Evolutionary conservation across 305 asterid species (phyloP), one percentile per base, ranked within the genome.

Genomic region (Solanum hybrid): DNA sequence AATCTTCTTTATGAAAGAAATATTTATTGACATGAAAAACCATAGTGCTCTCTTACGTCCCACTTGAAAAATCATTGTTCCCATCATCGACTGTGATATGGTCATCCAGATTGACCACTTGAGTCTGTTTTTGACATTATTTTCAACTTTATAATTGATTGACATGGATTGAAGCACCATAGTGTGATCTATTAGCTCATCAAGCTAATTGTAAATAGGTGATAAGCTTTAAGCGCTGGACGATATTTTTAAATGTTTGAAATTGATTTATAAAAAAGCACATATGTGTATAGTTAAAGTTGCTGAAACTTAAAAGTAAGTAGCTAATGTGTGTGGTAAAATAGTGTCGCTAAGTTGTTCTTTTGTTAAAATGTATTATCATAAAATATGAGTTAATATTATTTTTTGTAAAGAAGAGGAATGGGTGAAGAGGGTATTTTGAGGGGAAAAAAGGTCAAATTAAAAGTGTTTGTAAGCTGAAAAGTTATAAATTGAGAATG

Each of bases 1-100:
- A 85, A 85, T 85, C 76, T 85, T 85, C 88, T 57, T 85, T 85
- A 85, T 85, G 88, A 85, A 85, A 85, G 73, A 34, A 83, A 83
- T 12, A 73, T 26, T 16, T 76, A 33, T 51, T 29, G 13, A 22
- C 28, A 81, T 40, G 57, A 42, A 42, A 8, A 34, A 24, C 33
- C 88, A 31, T 31, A 85, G 46, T 85, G 88, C 88, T 57, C n/a
- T 85, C 33, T 33, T 51, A 85, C 88, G 88, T 20, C 76, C 88
- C 33, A 85, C 31, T 57, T 57, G 46, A 85, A 85, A 85, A 85
- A 57, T 57, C 42, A 11, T 35, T 31, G 88, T 57, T 85, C 33
- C 46, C 28, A 85, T 20, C 33, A 57, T 57, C 33, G 76, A 57
- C 42, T 57, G 31, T 18, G 46, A 31, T 29, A 46, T 57, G 75